Evolutionary conservation across 495 filamentous ascomycete species (phyloP).

Genomic region (Neurospora intermedia): DNA sequence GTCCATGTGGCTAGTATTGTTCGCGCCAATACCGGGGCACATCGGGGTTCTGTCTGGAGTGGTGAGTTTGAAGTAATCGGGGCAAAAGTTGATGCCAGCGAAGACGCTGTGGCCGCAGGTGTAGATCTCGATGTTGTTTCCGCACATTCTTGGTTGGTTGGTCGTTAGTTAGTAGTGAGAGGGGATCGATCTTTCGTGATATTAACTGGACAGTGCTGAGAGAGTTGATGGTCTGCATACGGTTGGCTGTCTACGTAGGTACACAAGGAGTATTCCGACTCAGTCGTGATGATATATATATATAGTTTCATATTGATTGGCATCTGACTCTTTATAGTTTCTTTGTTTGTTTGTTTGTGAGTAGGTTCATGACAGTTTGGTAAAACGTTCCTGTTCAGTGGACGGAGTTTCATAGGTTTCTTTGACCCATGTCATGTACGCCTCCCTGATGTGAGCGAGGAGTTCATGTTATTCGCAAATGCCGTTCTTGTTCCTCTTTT

Average conservation of each 20-base stretch:
- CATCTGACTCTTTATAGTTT: background rate
- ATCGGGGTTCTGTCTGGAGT: background rate
- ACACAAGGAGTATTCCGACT: too few relatives aligned
- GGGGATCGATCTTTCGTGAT: too few relatives aligned
- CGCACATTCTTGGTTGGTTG: too few relatives aligned
- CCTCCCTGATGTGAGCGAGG: background rate
- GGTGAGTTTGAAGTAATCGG: background rate
- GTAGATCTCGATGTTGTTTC: background rate
- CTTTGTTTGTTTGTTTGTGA: background rate
- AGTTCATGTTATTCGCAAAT: background rate
- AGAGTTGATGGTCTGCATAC: too few relatives aligned
- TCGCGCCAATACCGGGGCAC: background rate
- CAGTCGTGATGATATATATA: too few relatives aligned
- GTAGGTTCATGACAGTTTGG: background rate
- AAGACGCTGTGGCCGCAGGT: background rate
- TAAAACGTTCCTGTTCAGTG: background rate
- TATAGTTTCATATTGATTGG: too few relatives aligned
- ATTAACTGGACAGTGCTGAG: too few relatives aligned
- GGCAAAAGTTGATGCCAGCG: background rate
- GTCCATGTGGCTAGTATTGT: background rate
- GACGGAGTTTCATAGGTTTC: background rate
- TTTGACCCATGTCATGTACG: background rate
- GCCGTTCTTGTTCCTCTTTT: background rate
- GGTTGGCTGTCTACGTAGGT: too few relatives aligned
- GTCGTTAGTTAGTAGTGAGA: background rate